These are phyloP conservation scores for Rhodamnia argentea DNA, from an alignment of 345 rosid genomes.

Conservation along the genomic window DNA sequence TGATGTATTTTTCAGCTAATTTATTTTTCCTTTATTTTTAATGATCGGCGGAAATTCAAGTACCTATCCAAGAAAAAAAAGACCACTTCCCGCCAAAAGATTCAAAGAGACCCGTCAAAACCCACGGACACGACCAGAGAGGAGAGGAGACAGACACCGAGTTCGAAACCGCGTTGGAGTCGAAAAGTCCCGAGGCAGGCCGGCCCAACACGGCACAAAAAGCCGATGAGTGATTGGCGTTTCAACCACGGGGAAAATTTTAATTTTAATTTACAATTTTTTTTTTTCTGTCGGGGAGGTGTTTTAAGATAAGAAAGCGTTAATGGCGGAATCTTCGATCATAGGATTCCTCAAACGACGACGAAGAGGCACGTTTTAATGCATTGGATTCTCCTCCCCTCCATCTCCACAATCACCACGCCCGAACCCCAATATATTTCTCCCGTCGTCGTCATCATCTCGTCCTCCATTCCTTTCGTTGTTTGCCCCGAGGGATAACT, in stretches of 20 bases:
- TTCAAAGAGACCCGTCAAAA: not conserved
- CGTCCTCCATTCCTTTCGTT: not conserved
- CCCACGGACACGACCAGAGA: not conserved
- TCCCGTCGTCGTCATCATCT: not conserved
- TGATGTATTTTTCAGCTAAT: accelerated
- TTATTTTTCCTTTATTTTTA: not conserved
- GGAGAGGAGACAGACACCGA: not conserved
- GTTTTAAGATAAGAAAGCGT: not conserved
- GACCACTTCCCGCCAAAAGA: not conserved
- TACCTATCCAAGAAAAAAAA: not conserved
- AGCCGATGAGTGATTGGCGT: not conserved
- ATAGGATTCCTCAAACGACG: not conserved
- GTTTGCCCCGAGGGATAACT: not conserved
- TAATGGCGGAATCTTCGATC: not conserved
- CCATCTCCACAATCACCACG: not conserved
- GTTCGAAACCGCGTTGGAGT: not conserved
- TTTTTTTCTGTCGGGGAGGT: no score
- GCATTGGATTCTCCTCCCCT: not conserved
- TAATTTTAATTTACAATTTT: not conserved
- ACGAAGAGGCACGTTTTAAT: not conserved
- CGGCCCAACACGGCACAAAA: not conserved
- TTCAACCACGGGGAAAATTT: not conserved
- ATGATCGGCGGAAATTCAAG: not conserved
- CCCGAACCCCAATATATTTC: not conserved
- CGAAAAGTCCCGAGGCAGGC: not conserved